Evolutionary conservation across 805 yeast genomes (phyloP).

Genomic region (Brettanomyces anomalus): DNA sequence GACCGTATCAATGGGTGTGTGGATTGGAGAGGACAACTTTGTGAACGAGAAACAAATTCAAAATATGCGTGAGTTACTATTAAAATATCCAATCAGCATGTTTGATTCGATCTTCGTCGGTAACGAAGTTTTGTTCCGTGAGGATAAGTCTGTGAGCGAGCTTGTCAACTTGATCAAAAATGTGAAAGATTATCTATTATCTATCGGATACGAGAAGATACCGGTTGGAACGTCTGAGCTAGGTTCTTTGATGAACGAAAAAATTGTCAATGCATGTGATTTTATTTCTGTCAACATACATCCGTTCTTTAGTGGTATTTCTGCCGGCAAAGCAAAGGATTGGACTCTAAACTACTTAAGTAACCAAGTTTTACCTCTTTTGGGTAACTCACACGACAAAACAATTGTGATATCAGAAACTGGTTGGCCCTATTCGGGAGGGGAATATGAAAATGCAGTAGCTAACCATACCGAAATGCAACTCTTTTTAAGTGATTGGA

Average conservation of each 20-base stretch:
- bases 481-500: slow-evolving; percentile 40
- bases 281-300: slow-evolving; percentile 55
- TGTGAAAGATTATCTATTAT: slow-evolving; percentile 29
- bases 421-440: slow-evolving; percentile 70
- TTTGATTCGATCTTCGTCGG: slow-evolving; percentile 52
- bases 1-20: slow-evolving; percentile 52
- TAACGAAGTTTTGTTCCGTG: slow-evolving; percentile 51
- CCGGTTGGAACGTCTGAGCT: slow-evolving; percentile 59
- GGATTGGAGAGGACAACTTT: slow-evolving; percentile 42
- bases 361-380: slow-evolving; percentile 33
- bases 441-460: slow-evolving; percentile 32
- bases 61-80: slow-evolving; percentile 33
- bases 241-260: slow-evolving; percentile 35
- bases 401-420: slow-evolving; percentile 47
- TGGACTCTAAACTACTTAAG: slow-evolving; percentile 46
- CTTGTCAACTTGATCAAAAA: slow-evolving; percentile 34
- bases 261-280: slow-evolving; percentile 38
- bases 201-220: slow-evolving; percentile 27
- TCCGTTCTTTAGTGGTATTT: slow-evolving; percentile 58
- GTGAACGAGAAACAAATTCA: slow-evolving; percentile 38
- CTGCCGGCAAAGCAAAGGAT: slow-evolving; percentile 34
- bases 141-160: slow-evolving; percentile 32
- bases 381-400: slow-evolving; percentile 14
- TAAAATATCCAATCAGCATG: slow-evolving; percentile 32
- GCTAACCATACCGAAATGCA: slow-evolving; percentile 40